A percentile compares a stretch with the other conserved stretches of the same genome.
Conservation (phyloP, 2,329 filamentous ascomycete genomes). For the Aspergillus piperis region DNA sequence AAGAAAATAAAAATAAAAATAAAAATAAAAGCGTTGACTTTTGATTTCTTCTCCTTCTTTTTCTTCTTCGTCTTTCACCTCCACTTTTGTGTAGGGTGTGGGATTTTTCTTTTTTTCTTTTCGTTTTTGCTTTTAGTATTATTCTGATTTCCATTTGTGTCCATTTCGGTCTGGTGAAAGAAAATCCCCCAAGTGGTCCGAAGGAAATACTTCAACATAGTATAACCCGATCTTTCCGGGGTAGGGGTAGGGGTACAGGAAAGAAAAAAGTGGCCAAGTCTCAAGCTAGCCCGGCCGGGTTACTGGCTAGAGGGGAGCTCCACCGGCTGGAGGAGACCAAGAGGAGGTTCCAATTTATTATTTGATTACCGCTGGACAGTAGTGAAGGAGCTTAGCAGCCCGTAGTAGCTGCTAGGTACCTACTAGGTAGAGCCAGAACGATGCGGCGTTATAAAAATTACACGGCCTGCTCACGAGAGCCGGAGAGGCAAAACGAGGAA, state of each 20-base stretch:
- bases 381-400: not conserved
- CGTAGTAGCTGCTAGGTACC: conserved; percentile 3
- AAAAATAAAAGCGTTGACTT: conserved; percentile 5
- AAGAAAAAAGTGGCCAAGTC: not conserved
- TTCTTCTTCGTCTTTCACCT: not conserved
- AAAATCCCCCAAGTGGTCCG: not conserved
- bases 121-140: not conserved
- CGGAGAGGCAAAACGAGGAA: conserved; percentile 3
- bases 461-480: conserved; percentile 1
- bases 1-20: conserved; percentile 11
- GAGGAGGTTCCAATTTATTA: not conserved
- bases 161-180: not conserved
- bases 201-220: not conserved
- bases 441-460: conserved; percentile 8
- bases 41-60: not conserved
- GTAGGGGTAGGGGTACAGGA: not conserved
- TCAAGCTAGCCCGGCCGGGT: not conserved
- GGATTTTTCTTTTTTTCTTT: not conserved
- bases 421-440: conserved; percentile 1
- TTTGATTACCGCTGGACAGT: not conserved
- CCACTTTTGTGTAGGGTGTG: not conserved
- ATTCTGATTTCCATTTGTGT: not conserved
- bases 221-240: not conserved
- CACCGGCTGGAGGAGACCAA: not conserved
- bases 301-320: not conserved